Evolutionary conservation across 2,329 filamentous ascomycete species (phyloP).

Genomic region (Claviceps sp.): DNA sequence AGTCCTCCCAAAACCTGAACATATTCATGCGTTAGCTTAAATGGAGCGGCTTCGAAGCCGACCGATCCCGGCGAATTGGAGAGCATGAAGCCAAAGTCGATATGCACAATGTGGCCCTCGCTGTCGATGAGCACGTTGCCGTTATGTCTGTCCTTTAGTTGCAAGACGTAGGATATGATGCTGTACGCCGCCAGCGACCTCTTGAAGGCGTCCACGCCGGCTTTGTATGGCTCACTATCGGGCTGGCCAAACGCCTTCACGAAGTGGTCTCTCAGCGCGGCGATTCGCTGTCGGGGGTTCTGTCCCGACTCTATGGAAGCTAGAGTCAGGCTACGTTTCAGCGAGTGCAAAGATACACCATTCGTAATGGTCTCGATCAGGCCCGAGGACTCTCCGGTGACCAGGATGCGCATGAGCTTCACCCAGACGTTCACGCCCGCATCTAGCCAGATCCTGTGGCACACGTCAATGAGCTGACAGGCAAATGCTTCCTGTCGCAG

Average conservation of each 20-base stretch:
- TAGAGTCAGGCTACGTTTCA: slow-evolving; percentile 70
- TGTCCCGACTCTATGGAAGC: slow-evolving; percentile 58
- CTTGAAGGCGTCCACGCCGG: slow-evolving; percentile 66
- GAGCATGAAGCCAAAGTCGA: slow-evolving; percentile 83
- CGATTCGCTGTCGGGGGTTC: slow-evolving; percentile 63
- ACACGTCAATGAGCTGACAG: slow-evolving; percentile 71
- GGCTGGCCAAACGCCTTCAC: slow-evolving; percentile 62
- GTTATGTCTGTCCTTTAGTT: slow-evolving; percentile 78
- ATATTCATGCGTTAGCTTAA: slow-evolving; percentile 78
- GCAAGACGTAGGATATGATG: slow-evolving; percentile 70
- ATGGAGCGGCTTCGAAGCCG: slow-evolving; percentile 75
- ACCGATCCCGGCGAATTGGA: slow-evolving; percentile 76
- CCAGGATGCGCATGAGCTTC: slow-evolving; percentile 74
- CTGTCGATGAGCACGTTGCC: slow-evolving; percentile 79
- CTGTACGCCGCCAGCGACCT: slow-evolving; percentile 75
- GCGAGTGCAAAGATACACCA: slow-evolving; percentile 72
- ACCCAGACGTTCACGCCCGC: slow-evolving; percentile 71
- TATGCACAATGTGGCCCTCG: slow-evolving; percentile 76
- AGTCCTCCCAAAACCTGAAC: slow-evolving; percentile 70
- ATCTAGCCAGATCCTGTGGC: slow-evolving; percentile 70
- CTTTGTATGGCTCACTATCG: slow-evolving; percentile 54
- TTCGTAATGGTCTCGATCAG: slow-evolving; percentile 83
- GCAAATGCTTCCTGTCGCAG: slow-evolving; percentile 76
- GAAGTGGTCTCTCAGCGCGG: slow-evolving; percentile 71
- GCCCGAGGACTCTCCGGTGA: slow-evolving; percentile 73